phyloP scores from a whole-genome alignment of 1,284 basidiomycete species.

The Ceratobasidium sp. region DNA sequence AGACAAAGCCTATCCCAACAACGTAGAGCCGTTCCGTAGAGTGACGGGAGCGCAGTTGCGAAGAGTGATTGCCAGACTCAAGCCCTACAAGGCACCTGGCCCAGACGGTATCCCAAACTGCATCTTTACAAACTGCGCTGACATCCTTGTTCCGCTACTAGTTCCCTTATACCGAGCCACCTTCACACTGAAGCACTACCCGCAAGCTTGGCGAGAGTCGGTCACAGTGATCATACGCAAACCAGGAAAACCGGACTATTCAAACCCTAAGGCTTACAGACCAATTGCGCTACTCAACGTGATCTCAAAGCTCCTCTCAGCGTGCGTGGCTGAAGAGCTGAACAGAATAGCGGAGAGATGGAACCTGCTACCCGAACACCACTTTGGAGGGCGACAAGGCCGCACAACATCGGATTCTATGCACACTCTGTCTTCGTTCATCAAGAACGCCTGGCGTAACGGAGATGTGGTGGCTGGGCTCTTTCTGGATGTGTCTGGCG shows the following conservation, averaged over 20 bases:
- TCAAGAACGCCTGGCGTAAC: conserved; percentile 41
- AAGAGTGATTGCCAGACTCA: conserved; percentile 12
- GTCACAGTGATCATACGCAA: conserved; percentile 37
- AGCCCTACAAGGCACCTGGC: conserved; percentile 50
- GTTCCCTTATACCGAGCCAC: conserved; percentile 38
- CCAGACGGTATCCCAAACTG: conserved; percentile 52
- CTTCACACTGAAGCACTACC: conserved; percentile 27
- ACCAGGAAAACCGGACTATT: conserved; percentile 39
- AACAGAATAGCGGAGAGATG: conserved; percentile 14
- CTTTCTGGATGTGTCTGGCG: conserved; percentile 43
- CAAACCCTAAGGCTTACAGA: conserved; percentile 37
- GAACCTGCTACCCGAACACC: conserved; percentile 34
- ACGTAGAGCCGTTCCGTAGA: neutral
- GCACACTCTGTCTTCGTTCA: conserved; percentile 10
- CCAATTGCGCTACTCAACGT: conserved; percentile 42
- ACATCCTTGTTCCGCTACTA: conserved; percentile 47
- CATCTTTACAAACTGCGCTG: conserved; percentile 47
- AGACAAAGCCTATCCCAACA: neutral
- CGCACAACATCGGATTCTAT: conserved; percentile 36
- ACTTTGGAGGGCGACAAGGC: conserved; percentile 39
- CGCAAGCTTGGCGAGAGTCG: conserved; percentile 29
- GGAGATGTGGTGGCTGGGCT: conserved; percentile 33
- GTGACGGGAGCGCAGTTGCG: conserved; percentile 19
- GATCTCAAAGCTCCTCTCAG: conserved; percentile 31
- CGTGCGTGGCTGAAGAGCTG: conserved; percentile 7